Evolutionary conservation across 163 green algal genomes (phyloP), one percentile per base, ranked within the genome.

Genomic region (Scenedesmus sp.): DNA sequence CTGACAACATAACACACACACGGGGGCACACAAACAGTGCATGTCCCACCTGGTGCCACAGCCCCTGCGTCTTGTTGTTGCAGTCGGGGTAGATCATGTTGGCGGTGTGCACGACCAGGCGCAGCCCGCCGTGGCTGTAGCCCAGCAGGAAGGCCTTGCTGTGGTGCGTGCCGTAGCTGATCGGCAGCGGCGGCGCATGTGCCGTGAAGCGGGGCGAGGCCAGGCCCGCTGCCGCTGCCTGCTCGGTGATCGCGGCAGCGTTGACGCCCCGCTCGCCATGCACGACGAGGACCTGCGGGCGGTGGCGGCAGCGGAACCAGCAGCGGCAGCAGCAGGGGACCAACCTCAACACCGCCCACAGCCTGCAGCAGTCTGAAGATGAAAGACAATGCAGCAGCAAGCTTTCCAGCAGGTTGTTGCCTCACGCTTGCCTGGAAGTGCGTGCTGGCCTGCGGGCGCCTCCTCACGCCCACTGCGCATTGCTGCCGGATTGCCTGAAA

Each of bases 11-110:
- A n/a, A n/a, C n/a, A n/a, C n/a, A n/a, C n/a, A n/a, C n/a, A n/a
- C n/a, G n/a, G n/a, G n/a, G n/a, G n/a, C n/a, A n/a, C n/a, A n/a
- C n/a, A n/a, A 10, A 26, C 51, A 1, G 79, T 85, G 4, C 5
- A 10, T 61, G 79, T 16, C 78, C 1, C 78, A 84, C 78, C 78
- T 84, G 86, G 40, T 46, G 78, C 86, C 86, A 90, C 3, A 90
- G 6, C 44, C 87, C 94, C 90, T 98, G 97, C 3, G 90, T 97
- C 89, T 99, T 99, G 92, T 96, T 94, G 93, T 96, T 96, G 92
- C 95, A 97, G 91, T 99, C 97, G 0, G 87, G 68, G 65, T 96
- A 94, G 61, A 99, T 95, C 12, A 97, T 90, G 90, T 99, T 99
- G 72, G 97, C 97, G 0, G 97, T 98, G 91, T 97, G 93, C 3